phyloP scores from a whole-genome alignment of 2,329 filamentous ascomycete species.

The Claviceps spartinae region DNA sequence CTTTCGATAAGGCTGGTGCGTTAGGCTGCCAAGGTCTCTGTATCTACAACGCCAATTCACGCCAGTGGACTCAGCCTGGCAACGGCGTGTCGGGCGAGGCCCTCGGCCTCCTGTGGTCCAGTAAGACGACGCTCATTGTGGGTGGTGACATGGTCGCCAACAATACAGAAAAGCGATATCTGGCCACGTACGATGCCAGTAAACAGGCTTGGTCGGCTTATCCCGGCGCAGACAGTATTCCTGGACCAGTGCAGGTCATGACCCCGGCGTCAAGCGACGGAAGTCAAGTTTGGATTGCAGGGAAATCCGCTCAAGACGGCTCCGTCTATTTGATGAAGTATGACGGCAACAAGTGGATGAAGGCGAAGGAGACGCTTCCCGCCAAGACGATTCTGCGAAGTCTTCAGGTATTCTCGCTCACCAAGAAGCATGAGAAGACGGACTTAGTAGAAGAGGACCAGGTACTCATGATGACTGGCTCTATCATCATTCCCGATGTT shows the following conservation, averaged over 20 bases:
- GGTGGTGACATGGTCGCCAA: constrained; percentile 64
- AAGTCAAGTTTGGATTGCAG: constrained; percentile 70
- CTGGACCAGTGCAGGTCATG: constrained; percentile 67
- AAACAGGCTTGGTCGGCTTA: constrained; percentile 52
- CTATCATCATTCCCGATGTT: constrained; percentile 60
- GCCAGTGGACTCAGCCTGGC: constrained; percentile 72
- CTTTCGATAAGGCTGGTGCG: constrained; percentile 70
- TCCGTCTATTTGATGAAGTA: constrained; percentile 73
- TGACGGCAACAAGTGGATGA: constrained; percentile 57
- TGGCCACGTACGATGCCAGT: constrained; percentile 62
- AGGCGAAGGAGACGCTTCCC: constrained; percentile 50
- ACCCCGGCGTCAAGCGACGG: constrained; percentile 59
- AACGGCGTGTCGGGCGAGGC: constrained; percentile 58
- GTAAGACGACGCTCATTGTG: constrained; percentile 56
- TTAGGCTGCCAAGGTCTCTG: constrained; percentile 75
- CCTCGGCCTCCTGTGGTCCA: constrained; percentile 62
- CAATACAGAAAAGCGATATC: constrained; percentile 43
- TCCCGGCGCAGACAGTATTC: constrained; percentile 49
- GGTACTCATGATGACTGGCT: constrained; percentile 71
- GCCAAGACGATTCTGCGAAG: constrained; percentile 57
- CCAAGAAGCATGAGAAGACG: constrained; percentile 49
- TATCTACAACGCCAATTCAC: constrained; percentile 54
- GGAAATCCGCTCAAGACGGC: constrained; percentile 47
- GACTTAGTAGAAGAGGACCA: constrained; percentile 53
- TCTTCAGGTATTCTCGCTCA: constrained; percentile 68